Base-by-base conservation (phyloP, 2,329 filamentous ascomycete species). In the Diplocarpon mali region DNA sequence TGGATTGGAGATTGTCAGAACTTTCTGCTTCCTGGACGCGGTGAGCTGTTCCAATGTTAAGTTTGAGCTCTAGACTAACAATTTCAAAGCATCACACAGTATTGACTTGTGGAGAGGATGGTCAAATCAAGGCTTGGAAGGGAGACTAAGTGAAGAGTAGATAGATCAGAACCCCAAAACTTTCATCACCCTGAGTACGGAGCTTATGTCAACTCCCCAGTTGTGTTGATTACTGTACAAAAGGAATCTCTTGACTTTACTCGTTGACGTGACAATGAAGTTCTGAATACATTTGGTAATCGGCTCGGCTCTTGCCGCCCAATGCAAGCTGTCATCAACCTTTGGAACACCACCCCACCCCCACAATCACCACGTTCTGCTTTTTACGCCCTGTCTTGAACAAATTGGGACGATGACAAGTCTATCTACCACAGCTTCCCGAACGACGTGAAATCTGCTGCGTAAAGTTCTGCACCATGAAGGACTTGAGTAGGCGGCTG, bases 11-110 rank as follows among this genome's bases (percentile, higher is more conserved):
- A 70, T 83, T 53, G 73, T 83, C 35, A 68, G 78, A 34, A 70
- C 73, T 12, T 81, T 80, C 55, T 79, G 75, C 60, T 77, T 81
- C 58, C 70, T 77, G 46, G 78, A 81, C 49, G 68, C 76, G 53
- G 70, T 65, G 55, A 51, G 55, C 58, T 28, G 35, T 9, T n/a
- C 27, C 17, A 31, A 32, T 20, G 34, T 16, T 3, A 35, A 5
- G 17, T 32, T 30, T 5, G 10, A 10, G n/a, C 10, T 35, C 37
- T 31, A 35, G 35, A 43, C 52, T 34, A 48, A 42, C 11, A 29
- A 39, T 20, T 28, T 20, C 43, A 8, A 50, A 60, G 60, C 54
- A 58, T 42, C 50, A 53, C 44, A 62, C 53, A 17, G 59, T 66
- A 31, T 61, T 64, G 46, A 66, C 63, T 4, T 60, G 60, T 50